Percentiles rank a stretch among this genome's conserved stretches.
phyloP scores from a whole-genome alignment of 805 yeast species.

The Candida taoyuanica region DNA sequence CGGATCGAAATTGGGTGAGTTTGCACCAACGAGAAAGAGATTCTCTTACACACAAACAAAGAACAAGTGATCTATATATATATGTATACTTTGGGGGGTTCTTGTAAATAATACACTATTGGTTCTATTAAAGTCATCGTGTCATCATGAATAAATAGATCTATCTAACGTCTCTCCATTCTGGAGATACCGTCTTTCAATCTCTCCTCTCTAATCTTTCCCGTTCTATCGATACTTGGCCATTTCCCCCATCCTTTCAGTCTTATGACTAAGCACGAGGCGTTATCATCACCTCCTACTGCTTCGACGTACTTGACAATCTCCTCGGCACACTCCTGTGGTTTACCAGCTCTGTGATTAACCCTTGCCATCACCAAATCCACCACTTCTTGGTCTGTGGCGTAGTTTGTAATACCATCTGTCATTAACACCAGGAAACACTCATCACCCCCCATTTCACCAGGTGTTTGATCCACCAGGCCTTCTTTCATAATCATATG shows the following conservation, averaged over 20 bases:
- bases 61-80: constrained; percentile 36
- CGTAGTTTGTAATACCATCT: constrained; percentile 81
- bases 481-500: constrained; percentile 30
- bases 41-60: constrained; percentile 78
- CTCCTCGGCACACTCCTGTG: constrained; percentile 82
- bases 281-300: constrained; percentile 90
- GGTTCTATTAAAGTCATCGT: too few relatives aligned
- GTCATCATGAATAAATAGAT: too few relatives aligned
- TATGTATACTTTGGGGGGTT: too few relatives aligned
- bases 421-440: constrained; percentile 76
- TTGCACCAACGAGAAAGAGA: constrained; percentile 89
- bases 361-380: constrained; percentile 75
- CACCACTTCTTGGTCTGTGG: constrained; percentile 86
- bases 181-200: constrained; percentile 38
- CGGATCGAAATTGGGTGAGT: constrained; percentile 91
- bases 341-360: constrained; percentile 47
- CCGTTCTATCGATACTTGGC: constrained; percentile 83
- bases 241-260: constrained; percentile 93
- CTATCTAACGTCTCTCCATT: constrained; percentile 19
- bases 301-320: constrained; percentile 79
- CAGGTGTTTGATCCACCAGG: constrained; percentile 23
- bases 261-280: constrained; percentile 82
- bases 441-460: constrained; percentile 69
- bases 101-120: too few relatives aligned
- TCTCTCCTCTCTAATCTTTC: constrained; percentile 70